Evolutionary conservation across 352 stramenopile species (phyloP).

Genomic region (Pythium sp.): DNA sequence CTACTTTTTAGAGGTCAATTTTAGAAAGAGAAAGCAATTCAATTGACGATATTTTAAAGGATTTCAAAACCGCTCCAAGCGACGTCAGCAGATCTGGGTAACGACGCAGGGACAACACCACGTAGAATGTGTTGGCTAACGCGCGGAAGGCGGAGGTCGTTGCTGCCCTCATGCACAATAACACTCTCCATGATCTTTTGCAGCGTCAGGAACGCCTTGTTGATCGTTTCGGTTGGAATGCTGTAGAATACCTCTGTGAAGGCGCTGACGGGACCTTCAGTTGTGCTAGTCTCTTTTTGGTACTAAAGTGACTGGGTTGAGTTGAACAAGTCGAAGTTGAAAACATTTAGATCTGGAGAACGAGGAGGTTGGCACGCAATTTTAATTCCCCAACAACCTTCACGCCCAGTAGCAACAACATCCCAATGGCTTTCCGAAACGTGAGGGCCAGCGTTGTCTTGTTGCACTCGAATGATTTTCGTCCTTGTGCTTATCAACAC

Average conservation of each 20-base stretch:
- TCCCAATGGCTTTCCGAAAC: not conserved
- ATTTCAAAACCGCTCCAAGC: too few species aligned
- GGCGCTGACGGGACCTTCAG: not conserved
- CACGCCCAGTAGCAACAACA: not conserved
- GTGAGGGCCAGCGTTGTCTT: conserved; percentile 5
- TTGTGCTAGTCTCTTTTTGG: not conserved
- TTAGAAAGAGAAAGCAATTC: too few species aligned
- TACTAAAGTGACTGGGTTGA: not conserved
- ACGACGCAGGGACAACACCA: too few species aligned
- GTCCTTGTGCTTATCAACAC: not conserved
- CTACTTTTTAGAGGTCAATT: too few species aligned
- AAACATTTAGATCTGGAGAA: conserved; percentile 3
- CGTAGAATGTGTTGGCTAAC: too few species aligned
- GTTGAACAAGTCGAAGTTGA: conserved; percentile 7
- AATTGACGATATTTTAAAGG: too few species aligned
- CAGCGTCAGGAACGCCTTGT: conserved; percentile 2
- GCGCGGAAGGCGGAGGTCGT: not conserved
- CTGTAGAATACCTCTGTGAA: not conserved
- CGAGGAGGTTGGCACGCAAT: not conserved
- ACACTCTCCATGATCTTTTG: not conserved
- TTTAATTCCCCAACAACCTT: not conserved
- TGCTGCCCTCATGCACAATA: not conserved
- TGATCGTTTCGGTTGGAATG: not conserved
- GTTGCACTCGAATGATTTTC: not conserved
- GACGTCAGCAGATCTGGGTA: too few species aligned